Conservation (phyloP, 2,329 filamentous ascomycete species). For the Coniochaeta ligniaria region DNA sequence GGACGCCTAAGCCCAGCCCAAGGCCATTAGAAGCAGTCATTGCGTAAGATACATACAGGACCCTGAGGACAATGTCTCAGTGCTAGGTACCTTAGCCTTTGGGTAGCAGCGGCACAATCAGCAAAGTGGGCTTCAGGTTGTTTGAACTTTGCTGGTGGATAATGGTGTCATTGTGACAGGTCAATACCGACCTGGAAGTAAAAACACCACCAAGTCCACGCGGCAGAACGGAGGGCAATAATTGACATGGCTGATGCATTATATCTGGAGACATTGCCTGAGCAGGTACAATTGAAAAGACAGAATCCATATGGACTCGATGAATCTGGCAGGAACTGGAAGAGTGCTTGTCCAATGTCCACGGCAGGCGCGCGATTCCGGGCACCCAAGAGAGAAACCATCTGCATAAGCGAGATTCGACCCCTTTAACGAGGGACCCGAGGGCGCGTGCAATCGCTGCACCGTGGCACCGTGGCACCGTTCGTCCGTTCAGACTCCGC, state of each 20-base stretch:
- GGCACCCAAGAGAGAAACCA: background rate
- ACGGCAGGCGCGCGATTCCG: background rate
- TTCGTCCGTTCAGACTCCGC: no score
- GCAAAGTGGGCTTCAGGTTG: background rate
- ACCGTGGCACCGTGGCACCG: background rate
- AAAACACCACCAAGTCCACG: background rate
- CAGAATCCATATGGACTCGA: background rate
- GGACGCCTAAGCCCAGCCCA: background rate
- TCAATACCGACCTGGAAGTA: no score
- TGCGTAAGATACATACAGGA: background rate
- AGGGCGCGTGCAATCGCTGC: background rate
- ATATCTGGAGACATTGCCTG: background rate
- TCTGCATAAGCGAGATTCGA: background rate
- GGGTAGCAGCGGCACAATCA: background rate
- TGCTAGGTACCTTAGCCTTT: no score
- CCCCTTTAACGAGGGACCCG: background rate
- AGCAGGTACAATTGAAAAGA: slow-evolving; percentile 1
- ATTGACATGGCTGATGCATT: background rate
- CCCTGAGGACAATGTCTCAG: background rate
- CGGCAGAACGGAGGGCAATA: background rate
- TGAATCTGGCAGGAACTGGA: background rate
- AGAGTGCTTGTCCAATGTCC: background rate
- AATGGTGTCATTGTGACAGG: background rate
- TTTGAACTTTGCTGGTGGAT: background rate
- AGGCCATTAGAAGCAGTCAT: background rate